Percentiles rank a stretch among this genome's conserved stretches.
phyloP scores from a whole-genome alignment of 164 flowering plant species.

The Annona cherimola region DNA sequence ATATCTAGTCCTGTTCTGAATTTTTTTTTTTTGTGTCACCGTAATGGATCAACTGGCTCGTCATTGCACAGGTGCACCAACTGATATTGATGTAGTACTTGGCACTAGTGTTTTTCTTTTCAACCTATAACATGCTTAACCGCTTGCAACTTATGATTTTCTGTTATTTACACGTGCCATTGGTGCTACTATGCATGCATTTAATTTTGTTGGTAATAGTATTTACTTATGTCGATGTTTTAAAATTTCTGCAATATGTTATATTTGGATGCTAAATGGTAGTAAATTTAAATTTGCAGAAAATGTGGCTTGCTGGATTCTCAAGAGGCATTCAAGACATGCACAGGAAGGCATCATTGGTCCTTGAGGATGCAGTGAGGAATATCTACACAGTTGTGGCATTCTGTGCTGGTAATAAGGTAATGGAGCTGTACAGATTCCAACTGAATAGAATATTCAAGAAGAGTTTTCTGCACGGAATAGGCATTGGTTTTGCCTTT shows the following conservation, averaged over 20 bases:
- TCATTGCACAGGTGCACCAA: background rate
- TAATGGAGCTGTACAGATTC: slow-evolving; percentile 84
- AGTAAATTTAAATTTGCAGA: slow-evolving; percentile 43
- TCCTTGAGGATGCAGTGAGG: slow-evolving; percentile 96
- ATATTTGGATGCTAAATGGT: background rate
- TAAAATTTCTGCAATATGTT: background rate
- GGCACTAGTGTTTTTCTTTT: no score
- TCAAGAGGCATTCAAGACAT: slow-evolving; percentile 98
- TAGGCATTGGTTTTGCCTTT: slow-evolving; percentile 87
- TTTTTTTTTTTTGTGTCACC: background rate
- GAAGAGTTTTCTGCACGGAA: slow-evolving; percentile 82
- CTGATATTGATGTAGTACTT: background rate
- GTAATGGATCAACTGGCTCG: background rate
- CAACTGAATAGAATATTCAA: slow-evolving; percentile 68
- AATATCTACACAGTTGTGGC: slow-evolving; percentile 97
- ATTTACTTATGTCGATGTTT: background rate
- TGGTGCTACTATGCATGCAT: background rate
- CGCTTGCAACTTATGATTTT: no score
- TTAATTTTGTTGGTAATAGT: no score
- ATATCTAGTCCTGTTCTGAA: background rate
- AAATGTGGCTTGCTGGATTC: slow-evolving; percentile 97
- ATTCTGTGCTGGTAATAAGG: slow-evolving; percentile 94
- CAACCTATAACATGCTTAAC: no score
- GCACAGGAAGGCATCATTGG: slow-evolving; percentile 95
- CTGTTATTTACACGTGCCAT: no score